Conservation (phyloP, 495 filamentous ascomycete species). For the Hypoxylon rickii region DNA sequence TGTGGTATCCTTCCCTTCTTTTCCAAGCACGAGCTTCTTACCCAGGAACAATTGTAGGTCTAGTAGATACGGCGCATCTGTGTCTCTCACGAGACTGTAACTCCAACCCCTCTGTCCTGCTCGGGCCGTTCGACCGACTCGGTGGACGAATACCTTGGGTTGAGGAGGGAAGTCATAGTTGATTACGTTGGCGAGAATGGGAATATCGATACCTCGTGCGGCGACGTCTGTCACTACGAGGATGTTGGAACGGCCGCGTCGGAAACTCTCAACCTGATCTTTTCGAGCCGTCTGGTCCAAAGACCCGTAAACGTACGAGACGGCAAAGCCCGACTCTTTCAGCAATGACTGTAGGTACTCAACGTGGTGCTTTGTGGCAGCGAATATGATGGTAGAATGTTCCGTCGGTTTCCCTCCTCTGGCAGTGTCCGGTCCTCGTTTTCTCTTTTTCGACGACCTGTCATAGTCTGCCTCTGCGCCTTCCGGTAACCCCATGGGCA, state of each 20-base stretch:
- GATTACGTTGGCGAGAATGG: conserved; percentile 93
- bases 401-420: conserved; percentile 64
- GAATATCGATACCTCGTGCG: conserved; percentile 96
- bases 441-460: conserved; percentile 65
- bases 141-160: conserved; percentile 94
- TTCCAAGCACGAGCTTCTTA: conserved; percentile 73
- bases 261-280: conserved; percentile 86
- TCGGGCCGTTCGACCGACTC: conserved; percentile 92
- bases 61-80: conserved; percentile 86
- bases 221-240: conserved; percentile 98
- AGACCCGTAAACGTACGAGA: conserved; percentile 91
- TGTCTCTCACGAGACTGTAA: conserved; percentile 84
- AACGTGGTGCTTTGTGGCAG: conserved; percentile 96
- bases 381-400: conserved; percentile 91
- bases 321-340: conserved; percentile 74
- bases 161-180: conserved; percentile 98
- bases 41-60: conserved; percentile 96
- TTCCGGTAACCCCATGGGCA: conserved; percentile 77
- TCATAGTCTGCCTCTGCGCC: conserved; percentile 52
- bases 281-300: conserved; percentile 92
- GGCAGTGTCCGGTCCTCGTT: conserved; percentile 58
- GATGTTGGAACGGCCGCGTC: conserved; percentile 81
- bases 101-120: conserved; percentile 92
- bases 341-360: conserved; percentile 85
- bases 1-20: conserved; percentile 53